Evolutionary conservation across 345 rosid species (phyloP).

Genomic region (Salix arbutifolia): DNA sequence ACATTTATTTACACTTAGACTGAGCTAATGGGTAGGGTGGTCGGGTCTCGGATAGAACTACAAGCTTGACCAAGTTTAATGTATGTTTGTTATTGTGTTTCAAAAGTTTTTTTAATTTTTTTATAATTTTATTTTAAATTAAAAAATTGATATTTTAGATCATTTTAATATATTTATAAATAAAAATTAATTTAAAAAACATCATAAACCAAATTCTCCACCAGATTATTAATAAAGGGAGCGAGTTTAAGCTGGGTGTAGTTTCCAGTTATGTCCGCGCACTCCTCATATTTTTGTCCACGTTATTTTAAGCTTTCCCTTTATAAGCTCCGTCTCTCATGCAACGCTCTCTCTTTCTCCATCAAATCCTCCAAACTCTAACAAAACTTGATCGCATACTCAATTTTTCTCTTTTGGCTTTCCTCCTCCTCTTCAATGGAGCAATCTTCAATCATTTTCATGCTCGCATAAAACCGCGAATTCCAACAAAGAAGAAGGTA

Average conservation of each 20-base stretch:
- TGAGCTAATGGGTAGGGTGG: too few species aligned
- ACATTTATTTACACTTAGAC: too few species aligned
- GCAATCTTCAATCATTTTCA: neutral
- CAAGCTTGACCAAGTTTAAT: too few species aligned
- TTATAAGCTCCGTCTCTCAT: constrained; percentile 11
- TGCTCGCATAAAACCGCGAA: neutral
- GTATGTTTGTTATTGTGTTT: too few species aligned
- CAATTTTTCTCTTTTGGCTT: constrained; percentile 13
- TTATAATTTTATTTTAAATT: too few species aligned
- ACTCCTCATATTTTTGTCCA: neutral
- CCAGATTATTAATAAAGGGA: too few species aligned
- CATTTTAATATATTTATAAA: too few species aligned
- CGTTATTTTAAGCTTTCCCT: constrained; percentile 32
- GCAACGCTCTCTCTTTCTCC: constrained; percentile 27
- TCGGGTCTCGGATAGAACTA: too few species aligned
- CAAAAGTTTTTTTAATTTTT: too few species aligned
- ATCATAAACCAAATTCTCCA: too few species aligned
- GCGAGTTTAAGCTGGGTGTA: neutral
- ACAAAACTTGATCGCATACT: constrained; percentile 9
- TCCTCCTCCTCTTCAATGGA: neutral
- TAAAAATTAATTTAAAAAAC: too few species aligned
- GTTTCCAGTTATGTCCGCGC: constrained; percentile 12
- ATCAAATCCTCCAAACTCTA: neutral
- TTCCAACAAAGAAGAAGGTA: constrained; percentile 25
- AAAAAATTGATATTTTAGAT: fast-evolving